Evolutionary conservation across 164 flowering plant species (phyloP).

Genomic region (Vitis rupestris): DNA sequence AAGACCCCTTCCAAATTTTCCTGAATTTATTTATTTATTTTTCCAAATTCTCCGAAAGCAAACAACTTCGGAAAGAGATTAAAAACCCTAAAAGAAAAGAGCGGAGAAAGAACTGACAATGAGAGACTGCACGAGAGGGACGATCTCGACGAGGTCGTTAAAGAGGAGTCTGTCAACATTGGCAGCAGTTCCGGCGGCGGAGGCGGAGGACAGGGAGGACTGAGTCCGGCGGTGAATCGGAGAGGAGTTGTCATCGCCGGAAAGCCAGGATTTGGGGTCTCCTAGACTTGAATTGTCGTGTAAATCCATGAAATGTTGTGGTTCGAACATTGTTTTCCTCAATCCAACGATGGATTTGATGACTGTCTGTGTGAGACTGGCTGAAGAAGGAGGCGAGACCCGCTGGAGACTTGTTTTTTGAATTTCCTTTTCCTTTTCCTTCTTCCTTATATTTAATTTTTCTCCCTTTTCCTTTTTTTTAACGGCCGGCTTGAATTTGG

Average conservation of each 20-base stretch:
- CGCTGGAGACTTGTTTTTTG: neutral
- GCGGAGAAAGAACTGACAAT: slow-evolving; percentile 46
- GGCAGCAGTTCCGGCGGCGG: slow-evolving; percentile 17
- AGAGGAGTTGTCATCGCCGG: slow-evolving; percentile 37
- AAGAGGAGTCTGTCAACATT: slow-evolving; percentile 67
- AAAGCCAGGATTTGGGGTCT: slow-evolving; percentile 62
- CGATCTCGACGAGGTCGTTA: slow-evolving; percentile 78
- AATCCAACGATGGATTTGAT: no score
- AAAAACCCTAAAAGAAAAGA: neutral
- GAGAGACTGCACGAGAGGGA: slow-evolving; percentile 88
- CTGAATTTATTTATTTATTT: no score
- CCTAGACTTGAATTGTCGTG: slow-evolving; percentile 37
- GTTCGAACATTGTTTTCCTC: slow-evolving; percentile 32
- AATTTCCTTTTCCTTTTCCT: neutral
- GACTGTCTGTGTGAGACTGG: no score
- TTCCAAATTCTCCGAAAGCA: neutral
- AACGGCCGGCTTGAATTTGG: no score
- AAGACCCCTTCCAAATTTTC: no score
- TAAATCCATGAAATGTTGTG: slow-evolving; percentile 46
- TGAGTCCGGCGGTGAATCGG: slow-evolving; percentile 27
- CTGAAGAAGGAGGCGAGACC: neutral
- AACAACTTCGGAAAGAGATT: neutral
- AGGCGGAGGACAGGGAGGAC: slow-evolving; percentile 33
- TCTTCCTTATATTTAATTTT: no score
- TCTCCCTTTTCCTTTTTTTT: no score